Conservation (phyloP, 2,329 filamentous ascomycete species). For the Bretziella fagacearum region DNA sequence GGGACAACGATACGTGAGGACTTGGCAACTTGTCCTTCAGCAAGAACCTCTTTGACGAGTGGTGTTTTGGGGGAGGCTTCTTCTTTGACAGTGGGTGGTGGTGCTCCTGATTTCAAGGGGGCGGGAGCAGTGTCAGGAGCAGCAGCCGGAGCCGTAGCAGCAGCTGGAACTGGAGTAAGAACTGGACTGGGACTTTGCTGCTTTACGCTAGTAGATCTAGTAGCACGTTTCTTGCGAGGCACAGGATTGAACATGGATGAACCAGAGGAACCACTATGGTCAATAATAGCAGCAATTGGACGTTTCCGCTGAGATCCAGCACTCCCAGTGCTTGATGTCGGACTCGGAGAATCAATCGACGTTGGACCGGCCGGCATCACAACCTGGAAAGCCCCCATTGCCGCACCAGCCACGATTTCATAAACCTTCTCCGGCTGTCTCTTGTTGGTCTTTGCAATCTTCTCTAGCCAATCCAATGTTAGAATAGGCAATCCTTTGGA, state of each 20-base stretch:
- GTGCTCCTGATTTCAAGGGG: too few species aligned
- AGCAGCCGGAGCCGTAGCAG: constrained; percentile 11
- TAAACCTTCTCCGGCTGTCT: background rate
- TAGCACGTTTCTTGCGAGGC: too few species aligned
- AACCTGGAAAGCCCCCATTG: background rate
- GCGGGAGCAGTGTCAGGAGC: too few species aligned
- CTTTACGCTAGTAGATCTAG: too few species aligned
- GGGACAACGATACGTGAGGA: constrained; percentile 31
- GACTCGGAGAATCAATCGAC: too few species aligned
- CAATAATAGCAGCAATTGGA: too few species aligned
- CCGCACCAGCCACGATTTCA: background rate
- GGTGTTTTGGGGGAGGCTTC: constrained; percentile 9
- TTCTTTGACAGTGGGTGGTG: background rate
- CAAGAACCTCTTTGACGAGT: constrained; percentile 22
- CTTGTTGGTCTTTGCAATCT: constrained; percentile 17
- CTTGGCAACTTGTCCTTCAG: constrained; percentile 31
- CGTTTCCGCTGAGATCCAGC: too few species aligned
- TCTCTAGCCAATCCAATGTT: constrained; percentile 39
- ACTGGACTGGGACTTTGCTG: too few species aligned
- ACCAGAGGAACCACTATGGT: too few species aligned
- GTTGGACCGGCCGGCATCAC: too few species aligned
- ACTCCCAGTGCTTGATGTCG: too few species aligned
- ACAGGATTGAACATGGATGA: too few species aligned
- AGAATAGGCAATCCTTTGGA: constrained; percentile 37
- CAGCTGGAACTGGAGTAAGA: constrained; percentile 11